A percentile compares a stretch with the other conserved stretches of the same genome.
Evolutionary conservation across 371 early-diverging fungal genomes (phyloP).

Genomic region (Thermomucor indicae-seudaticae): DNA sequence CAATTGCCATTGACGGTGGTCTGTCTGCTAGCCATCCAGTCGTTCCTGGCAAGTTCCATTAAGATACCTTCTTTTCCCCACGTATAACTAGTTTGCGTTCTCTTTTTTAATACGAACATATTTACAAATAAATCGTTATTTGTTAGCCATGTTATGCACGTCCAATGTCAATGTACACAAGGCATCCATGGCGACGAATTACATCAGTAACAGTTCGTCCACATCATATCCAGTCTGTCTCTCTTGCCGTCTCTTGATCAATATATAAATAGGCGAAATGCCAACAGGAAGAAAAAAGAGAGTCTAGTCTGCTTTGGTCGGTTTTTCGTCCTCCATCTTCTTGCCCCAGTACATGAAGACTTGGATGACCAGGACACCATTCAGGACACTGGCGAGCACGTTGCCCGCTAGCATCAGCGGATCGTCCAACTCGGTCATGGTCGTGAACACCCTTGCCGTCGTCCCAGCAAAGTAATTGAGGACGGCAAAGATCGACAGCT

Average conservation of each 20-base stretch:
- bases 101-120: too few relatives aligned
- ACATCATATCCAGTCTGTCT: too few relatives aligned
- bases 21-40: slow-evolving; percentile 44
- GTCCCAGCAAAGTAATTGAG: slow-evolving; percentile 83
- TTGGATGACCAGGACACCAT: slow-evolving; percentile 75
- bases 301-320: slow-evolving; percentile 13
- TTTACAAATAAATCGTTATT: too few relatives aligned
- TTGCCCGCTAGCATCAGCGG: slow-evolving; percentile 64
- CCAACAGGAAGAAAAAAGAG: too few relatives aligned
- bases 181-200: too few relatives aligned
- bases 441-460: slow-evolving; percentile 90
- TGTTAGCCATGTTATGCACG: too few relatives aligned
- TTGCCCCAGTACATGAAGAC: slow-evolving; percentile 76
- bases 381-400: slow-evolving; percentile 65
- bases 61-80: too few relatives aligned
- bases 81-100: too few relatives aligned
- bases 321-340: slow-evolving; percentile 14
- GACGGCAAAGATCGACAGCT: slow-evolving; percentile 83
- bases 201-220: too few relatives aligned
- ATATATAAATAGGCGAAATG: too few relatives aligned
- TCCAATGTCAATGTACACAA: too few relatives aligned
- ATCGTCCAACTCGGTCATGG: slow-evolving; percentile 85
- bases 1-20: slow-evolving; percentile 54
- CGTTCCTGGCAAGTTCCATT: slow-evolving; percentile 23
- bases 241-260: too few relatives aligned